Base-by-base conservation (phyloP, 805 yeast species). In the Millerago galiae region DNA sequence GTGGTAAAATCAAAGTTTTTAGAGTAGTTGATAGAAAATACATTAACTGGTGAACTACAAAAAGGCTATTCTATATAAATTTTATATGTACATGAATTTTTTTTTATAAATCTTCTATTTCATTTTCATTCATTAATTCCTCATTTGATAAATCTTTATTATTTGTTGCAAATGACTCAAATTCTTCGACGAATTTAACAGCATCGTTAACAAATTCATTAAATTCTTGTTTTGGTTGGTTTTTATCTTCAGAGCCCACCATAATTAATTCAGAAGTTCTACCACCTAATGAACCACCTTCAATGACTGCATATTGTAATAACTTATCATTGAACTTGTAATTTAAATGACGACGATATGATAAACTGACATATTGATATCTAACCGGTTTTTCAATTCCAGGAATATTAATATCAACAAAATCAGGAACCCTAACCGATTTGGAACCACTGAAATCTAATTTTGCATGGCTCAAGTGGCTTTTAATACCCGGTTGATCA, bases 1-100 rank as follows among this genome's bases (percentile, higher is more conserved):
- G 77, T 45, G 99, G 99, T 5, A 79, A 78, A 52, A 66, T 91
- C 11, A 74, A 85, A 49, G 85, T 90, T 4, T 93, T 81, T 63
- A 76, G 98, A 56, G 76, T 77, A 7, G 82, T 89, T 27, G 86
- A 85, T 11, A 75, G 87, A 47, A 79, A 75, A 29, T 81, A 72
- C 54, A 74, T 88, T 34, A 83, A 80, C 4, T 89, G 96, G 96
- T 77, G 50, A 32, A 17, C 31, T 28, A 28, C 31, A 28, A n/a
- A 12, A 11, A 12, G 14, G 18, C 6, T 29, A 29, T 5, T 7
- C 9, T 29, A 29, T 29, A 14, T 4, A 11, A 5, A n/a, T n/a
- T 8, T 29, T 29, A 14, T 6, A 17, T 17, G n/a, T 17, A 32
- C 8, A 15, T 17, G 24, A 4, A 2, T 2, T 17, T 15, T 15